Conservation (phyloP, 75 land plant genomes). For the Pseudotsuga menziesii region DNA sequence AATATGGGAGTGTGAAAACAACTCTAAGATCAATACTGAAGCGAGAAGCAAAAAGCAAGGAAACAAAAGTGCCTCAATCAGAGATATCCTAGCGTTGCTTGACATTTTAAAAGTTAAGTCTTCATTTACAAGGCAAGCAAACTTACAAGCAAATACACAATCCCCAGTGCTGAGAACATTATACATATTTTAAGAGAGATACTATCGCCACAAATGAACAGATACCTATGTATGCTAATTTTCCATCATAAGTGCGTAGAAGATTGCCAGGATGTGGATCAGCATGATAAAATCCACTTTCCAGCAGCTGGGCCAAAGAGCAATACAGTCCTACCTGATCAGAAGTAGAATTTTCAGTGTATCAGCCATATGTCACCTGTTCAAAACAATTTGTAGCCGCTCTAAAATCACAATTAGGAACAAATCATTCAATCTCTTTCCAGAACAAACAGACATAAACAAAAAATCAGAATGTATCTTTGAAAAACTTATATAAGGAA, state of each 20-base stretch:
- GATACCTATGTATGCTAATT: constrained; percentile 92
- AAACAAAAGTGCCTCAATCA: neutral
- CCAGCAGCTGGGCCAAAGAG: constrained; percentile 89
- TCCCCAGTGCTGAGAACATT: neutral
- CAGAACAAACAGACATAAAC: neutral
- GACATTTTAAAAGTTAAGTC: neutral
- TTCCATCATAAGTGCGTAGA: constrained; percentile 84
- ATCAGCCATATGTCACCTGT: constrained; percentile 3
- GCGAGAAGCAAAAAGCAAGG: neutral
- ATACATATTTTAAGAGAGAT: neutral
- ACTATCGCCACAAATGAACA: neutral
- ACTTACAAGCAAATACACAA: neutral
- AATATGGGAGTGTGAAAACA: too few species aligned
- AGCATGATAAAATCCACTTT: constrained; percentile 96
- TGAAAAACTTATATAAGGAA: neutral
- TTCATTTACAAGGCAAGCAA: neutral
- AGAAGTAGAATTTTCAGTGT: neutral
- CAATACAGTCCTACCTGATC: constrained; percentile 89
- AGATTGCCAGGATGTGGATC: constrained; percentile 99
- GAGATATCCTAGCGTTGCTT: neutral
- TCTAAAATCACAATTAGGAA: neutral
- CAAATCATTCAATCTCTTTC: neutral
- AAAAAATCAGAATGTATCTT: too few species aligned
- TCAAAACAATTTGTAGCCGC: neutral
- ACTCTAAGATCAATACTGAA: neutral